phyloP scores from a whole-genome alignment of 176 grass and related monocot genomes.

The Avena insularis region DNA sequence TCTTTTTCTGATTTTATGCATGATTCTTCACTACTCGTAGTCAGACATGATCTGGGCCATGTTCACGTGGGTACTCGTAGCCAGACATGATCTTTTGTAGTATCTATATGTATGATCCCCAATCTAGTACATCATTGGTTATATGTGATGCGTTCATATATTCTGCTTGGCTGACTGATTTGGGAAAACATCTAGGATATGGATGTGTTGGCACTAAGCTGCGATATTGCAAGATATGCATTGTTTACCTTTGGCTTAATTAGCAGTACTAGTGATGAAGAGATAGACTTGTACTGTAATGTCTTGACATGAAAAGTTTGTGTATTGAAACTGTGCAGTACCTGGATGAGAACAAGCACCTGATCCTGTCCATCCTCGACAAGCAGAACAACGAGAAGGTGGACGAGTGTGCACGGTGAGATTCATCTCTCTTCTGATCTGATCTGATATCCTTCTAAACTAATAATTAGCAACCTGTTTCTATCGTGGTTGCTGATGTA shows the following conservation, averaged over 20 bases:
- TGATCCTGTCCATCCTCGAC: slow-evolving; percentile 96
- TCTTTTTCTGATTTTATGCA: too few species aligned
- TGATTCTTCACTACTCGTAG: too few species aligned
- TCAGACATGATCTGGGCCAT: too few species aligned
- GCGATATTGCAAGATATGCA: background rate
- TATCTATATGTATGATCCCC: background rate
- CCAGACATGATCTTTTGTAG: slow-evolving; percentile 22
- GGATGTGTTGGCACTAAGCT: background rate
- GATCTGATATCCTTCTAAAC: background rate
- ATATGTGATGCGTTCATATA: background rate
- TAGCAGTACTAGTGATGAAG: background rate
- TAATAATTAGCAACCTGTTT: too few species aligned
- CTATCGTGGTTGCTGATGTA: too few species aligned
- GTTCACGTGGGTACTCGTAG: background rate
- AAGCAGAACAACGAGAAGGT: slow-evolving; percentile 94
- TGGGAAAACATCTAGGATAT: background rate
- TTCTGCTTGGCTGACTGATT: background rate
- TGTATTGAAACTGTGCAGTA: slow-evolving; percentile 69
- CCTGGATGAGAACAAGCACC: slow-evolving; percentile 98
- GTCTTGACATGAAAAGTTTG: slow-evolving; percentile 5
- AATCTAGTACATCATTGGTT: background rate
- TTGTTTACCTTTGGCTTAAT: slow-evolving; percentile 18
- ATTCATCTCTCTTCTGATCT: background rate
- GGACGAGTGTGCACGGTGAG: slow-evolving; percentile 92
- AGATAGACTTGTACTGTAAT: background rate